Conservation (phyloP, 768 basidiomycete species). For the Daedalea quercina region DNA sequence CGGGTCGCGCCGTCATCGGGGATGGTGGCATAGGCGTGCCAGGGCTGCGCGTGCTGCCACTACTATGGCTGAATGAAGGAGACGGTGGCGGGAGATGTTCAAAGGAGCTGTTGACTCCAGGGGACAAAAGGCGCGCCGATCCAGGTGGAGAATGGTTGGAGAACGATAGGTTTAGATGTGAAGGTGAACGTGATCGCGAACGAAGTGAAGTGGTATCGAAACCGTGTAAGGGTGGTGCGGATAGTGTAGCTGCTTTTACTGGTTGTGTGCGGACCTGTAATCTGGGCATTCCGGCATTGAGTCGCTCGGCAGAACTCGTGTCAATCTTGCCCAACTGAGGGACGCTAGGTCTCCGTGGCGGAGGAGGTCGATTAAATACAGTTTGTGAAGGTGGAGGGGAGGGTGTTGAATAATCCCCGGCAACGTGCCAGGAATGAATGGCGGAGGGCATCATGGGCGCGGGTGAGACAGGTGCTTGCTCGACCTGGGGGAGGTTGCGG, state of each 20-base stretch:
- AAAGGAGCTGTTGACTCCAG: constrained; percentile 19
- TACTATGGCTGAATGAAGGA: constrained; percentile 19
- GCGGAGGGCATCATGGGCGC: constrained; percentile 50
- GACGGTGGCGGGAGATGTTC: constrained; percentile 26
- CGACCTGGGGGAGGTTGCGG: constrained; percentile 51
- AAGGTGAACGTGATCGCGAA: constrained; percentile 41
- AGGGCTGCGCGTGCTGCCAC: constrained; percentile 31
- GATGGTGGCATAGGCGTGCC: constrained; percentile 40
- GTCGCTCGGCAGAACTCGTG: constrained; percentile 50
- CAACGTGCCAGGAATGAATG: constrained; percentile 30
- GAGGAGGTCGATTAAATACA: constrained; percentile 43
- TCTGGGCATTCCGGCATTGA: constrained; percentile 43
- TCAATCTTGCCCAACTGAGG: constrained; percentile 57
- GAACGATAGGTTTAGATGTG: constrained; percentile 52
- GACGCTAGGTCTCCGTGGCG: constrained; percentile 52
- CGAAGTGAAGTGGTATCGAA: constrained; percentile 8
- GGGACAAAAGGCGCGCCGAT: constrained; percentile 39
- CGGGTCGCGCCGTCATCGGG: constrained; percentile 60
- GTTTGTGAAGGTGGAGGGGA: constrained; percentile 66
- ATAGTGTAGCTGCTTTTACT: constrained; percentile 50
- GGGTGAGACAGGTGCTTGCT: constrained; percentile 42
- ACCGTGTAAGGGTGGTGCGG: constrained; percentile 25
- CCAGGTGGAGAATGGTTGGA: constrained; percentile 54
- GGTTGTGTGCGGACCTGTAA: constrained; percentile 57
- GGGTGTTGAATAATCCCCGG: constrained; percentile 37